phyloP scores from a whole-genome alignment of 1,284 basidiomycete species.

The Rhodofomes roseus region DNA sequence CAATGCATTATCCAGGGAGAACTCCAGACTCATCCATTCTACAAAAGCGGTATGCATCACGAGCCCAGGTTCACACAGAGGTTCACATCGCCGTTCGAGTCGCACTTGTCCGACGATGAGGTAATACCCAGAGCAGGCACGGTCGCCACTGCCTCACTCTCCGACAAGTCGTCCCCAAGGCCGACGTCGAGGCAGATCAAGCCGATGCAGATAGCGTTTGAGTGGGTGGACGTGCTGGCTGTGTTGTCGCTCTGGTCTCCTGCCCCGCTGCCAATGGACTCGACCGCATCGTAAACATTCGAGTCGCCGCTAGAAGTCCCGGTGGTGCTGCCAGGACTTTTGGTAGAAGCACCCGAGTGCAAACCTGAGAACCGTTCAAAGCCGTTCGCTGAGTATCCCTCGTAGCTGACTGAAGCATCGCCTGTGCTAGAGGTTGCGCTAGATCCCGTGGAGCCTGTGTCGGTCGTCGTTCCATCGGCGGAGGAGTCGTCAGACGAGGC shows the following conservation, averaged over 20 bases:
- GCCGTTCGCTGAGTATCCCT: not conserved
- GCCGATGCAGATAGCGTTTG: slow-evolving; percentile 2
- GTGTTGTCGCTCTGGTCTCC: not conserved
- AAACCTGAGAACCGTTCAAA: not conserved
- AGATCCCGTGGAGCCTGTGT: not conserved
- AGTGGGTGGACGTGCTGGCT: not conserved
- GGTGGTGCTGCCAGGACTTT: not conserved
- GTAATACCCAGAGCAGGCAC: slow-evolving; percentile 1
- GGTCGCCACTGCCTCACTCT: not conserved
- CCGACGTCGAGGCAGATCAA: not conserved
- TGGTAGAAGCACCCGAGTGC: not conserved
- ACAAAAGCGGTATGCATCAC: not conserved
- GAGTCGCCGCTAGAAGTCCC: not conserved
- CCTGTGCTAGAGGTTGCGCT: not conserved
- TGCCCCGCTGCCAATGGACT: not conserved
- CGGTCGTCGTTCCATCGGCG: no score
- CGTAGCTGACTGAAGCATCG: not conserved
- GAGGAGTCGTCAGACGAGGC: not conserved
- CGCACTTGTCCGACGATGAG: slow-evolving; percentile 1
- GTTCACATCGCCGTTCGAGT: not conserved
- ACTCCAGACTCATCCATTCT: not conserved
- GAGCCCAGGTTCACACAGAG: not conserved
- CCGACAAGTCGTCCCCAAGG: not conserved
- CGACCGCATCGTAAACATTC: not conserved
- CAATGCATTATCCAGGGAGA: not conserved